These are phyloP conservation scores for Annona cherimola DNA, from an alignment of 164 flowering plant genomes.

Conservation along the genomic window DNA sequence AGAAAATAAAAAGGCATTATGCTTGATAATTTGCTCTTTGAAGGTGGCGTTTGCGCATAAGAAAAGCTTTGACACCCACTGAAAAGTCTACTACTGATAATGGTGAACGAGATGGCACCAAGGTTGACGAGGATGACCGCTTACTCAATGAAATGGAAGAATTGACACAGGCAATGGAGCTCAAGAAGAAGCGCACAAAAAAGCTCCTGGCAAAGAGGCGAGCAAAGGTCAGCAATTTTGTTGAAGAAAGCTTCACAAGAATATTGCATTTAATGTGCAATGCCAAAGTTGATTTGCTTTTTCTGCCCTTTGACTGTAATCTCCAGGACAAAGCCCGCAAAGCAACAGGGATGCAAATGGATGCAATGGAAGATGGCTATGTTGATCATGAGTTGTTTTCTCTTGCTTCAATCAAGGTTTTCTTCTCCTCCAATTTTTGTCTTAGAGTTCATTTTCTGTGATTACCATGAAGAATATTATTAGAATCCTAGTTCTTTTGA, in stretches of 20 bases:
- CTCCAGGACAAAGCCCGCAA: constrained; percentile 84
- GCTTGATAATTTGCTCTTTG: constrained; percentile 6
- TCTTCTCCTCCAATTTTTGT: background rate
- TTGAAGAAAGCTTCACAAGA: background rate
- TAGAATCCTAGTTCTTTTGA: too few species aligned
- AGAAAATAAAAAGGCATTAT: background rate
- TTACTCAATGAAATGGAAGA: constrained; percentile 91
- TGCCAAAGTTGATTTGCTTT: background rate
- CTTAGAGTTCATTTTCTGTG: too few species aligned
- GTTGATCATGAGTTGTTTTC: constrained; percentile 78
- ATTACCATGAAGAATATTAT: too few species aligned
- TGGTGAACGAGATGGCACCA: constrained; percentile 30
- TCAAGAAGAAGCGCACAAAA: constrained; percentile 73
- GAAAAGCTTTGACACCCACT: constrained; percentile 66
- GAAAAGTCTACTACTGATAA: constrained; percentile 24
- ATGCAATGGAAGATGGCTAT: constrained; percentile 76
- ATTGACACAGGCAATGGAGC: constrained; percentile 67
- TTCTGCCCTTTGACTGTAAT: constrained; percentile 2
- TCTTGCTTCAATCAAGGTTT: constrained; percentile 83
- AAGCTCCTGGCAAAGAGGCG: constrained; percentile 63
- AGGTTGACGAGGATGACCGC: constrained; percentile 74
- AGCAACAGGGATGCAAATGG: constrained; percentile 72
- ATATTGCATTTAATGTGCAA: background rate
- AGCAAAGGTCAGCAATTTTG: constrained; percentile 55
- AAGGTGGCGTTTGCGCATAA: constrained; percentile 81